Conservation (phyloP, 306 rosid species). For the Amphicarpaea edgeworthii region DNA sequence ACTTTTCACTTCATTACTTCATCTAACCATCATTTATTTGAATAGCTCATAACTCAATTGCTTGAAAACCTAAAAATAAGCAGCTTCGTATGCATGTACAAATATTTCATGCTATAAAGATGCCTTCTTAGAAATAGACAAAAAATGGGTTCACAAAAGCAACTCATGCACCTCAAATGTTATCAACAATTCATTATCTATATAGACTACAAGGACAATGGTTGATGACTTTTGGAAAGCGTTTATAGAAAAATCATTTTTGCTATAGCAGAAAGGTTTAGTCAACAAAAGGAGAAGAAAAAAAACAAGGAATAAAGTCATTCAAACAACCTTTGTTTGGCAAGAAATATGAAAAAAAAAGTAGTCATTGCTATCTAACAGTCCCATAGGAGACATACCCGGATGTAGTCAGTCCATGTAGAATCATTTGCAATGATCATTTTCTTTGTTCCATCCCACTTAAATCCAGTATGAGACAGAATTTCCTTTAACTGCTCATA, state of each 20-base stretch:
- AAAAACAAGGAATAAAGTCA: too few species aligned
- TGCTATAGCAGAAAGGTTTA: not conserved
- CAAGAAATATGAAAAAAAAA: not conserved
- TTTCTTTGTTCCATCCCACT: constrained; percentile 65
- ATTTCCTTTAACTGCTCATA: constrained; percentile 57
- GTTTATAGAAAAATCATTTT: constrained; percentile 9
- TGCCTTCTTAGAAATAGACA: constrained; percentile 18
- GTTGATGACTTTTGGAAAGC: constrained; percentile 17
- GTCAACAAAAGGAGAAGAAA: constrained; percentile 12
- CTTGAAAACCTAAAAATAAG: not conserved
- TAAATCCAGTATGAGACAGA: constrained; percentile 58
- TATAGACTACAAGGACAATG: not conserved
- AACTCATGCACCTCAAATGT: not conserved
- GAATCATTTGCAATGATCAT: constrained; percentile 56
- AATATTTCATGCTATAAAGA: constrained; percentile 32
- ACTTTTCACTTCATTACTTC: not conserved
- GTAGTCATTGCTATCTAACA: constrained; percentile 7
- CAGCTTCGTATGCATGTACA: not conserved
- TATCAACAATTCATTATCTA: constrained; percentile 1
- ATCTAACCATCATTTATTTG: constrained; percentile 1
- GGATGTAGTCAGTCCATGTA: constrained; percentile 62
- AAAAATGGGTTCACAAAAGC: not conserved
- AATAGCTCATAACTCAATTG: constrained; percentile 31
- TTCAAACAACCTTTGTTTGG: too few species aligned
- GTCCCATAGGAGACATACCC: constrained; percentile 48